Base-by-base conservation (phyloP, 139 green algal species). In the Chlorella sp. region DNA sequence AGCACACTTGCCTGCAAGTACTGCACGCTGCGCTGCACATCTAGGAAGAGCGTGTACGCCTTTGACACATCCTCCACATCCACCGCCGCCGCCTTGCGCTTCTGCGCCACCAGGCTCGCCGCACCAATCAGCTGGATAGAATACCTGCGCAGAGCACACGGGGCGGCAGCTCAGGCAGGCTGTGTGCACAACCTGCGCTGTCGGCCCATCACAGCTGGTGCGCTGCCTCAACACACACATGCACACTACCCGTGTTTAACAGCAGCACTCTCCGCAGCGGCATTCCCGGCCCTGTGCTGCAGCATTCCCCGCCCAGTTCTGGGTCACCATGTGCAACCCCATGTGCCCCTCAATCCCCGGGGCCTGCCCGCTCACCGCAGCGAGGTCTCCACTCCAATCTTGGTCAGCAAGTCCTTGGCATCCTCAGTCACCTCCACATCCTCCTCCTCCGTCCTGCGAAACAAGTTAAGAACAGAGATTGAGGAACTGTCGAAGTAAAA, bases 21-120 rank as follows among this genome's bases (percentile, higher is more conserved):
- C 78, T 91, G 83, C 80, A 87, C 86, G 73, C 85, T 93, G 48
- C 93, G 89, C 80, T 96, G 94, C 36, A 90, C 95, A 85, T 99
- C 97, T 76, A 99, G 90, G 89, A 99, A 99, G 84, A 99, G 91
- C 22, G 92, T 93, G 92, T 99, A 99, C 24, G 96, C 96, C 34
- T 87, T 91, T 76, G 88, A 91, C 65, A 99, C 92, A 89, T 99
- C 97, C 85, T 99, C 96, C 43, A 99, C 92, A 44, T 97, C 96
- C 80, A 99, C 97, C 79, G 95, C 82, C 40, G 85, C 76, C 22
- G 83, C 92, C 87, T 99, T 99, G 44, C 97, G 89, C 85, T 93
- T 95, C 72, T 91, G 79, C 43, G 92, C 95, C 36, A 96, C 92
- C 36, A 99, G 95, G 20, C 90, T 85, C 13, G 97, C 90, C 14